Percentiles rank a stretch among this genome's conserved stretches.
Conservation (phyloP, 2,329 filamentous ascomycete species). For the Pestalotiopsis sp. region DNA sequence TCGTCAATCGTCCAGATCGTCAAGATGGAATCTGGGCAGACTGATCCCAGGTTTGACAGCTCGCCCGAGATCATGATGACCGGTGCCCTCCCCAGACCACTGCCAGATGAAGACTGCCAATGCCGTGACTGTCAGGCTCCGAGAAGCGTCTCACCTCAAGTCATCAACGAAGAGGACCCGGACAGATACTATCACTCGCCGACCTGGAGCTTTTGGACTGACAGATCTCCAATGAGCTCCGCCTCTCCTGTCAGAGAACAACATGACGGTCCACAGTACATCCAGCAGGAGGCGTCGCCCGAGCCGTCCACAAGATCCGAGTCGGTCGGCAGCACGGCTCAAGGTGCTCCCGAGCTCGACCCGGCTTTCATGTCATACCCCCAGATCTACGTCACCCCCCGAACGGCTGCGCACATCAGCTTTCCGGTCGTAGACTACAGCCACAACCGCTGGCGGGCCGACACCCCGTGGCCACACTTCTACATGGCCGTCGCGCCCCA, state of each 20-base stretch:
- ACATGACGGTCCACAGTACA: background rate
- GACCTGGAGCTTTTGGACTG: too few species aligned
- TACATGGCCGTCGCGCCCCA: constrained; percentile 11
- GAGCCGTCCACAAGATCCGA: background rate
- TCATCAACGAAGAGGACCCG: background rate
- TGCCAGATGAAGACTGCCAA: background rate
- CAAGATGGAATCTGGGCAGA: background rate
- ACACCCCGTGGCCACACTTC: constrained; percentile 17
- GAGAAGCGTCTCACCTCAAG: background rate
- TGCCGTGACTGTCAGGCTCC: background rate
- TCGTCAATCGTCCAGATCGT: background rate
- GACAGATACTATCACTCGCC: background rate
- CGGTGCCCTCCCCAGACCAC: background rate
- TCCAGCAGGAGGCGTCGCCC: background rate
- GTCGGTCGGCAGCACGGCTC: too few species aligned
- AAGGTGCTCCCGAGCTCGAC: background rate
- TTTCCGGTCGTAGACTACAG: constrained; percentile 32
- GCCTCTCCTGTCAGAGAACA: too few species aligned
- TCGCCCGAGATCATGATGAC: background rate
- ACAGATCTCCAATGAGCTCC: too few species aligned
- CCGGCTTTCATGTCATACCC: background rate
- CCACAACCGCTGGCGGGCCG: constrained; percentile 7
- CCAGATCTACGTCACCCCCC: constrained; percentile 26
- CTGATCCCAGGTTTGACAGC: background rate
- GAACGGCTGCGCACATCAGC: constrained; percentile 20